phyloP scores from a whole-genome alignment of 1,284 basidiomycete genomes.

The Apiotrichum gracile region DNA sequence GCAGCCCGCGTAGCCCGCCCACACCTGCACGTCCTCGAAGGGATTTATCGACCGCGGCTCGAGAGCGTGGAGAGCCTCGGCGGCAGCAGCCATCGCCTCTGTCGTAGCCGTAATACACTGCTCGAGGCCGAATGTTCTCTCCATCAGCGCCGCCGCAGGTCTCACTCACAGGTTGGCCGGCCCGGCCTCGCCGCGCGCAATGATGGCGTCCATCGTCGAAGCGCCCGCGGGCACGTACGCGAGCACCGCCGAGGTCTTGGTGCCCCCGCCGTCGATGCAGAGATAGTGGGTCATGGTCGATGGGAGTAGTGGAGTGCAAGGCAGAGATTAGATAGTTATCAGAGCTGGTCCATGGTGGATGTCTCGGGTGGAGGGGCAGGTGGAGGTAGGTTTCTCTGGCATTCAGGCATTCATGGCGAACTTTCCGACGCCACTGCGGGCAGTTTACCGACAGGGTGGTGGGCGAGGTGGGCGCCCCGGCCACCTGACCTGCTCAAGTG shows the following conservation, averaged over 20 bases:
- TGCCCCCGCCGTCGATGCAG: constrained; percentile 22
- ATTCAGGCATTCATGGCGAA: too few relatives aligned
- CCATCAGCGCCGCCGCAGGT: background rate
- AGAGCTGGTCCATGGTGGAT: too few relatives aligned
- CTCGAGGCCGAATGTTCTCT: constrained; percentile 15
- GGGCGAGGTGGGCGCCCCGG: too few relatives aligned
- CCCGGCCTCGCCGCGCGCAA: constrained; percentile 9
- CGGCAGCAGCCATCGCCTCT: background rate
- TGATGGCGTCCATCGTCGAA: background rate
- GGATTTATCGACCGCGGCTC: background rate
- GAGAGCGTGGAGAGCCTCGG: background rate
- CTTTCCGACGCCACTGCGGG: too few relatives aligned
- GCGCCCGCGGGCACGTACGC: background rate
- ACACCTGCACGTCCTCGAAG: background rate
- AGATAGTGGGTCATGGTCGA: constrained; percentile 7
- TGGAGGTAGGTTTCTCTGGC: too few relatives aligned
- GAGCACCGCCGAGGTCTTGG: constrained; percentile 14
- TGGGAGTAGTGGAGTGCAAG: too few relatives aligned
- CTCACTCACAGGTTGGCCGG: constrained; percentile 16
- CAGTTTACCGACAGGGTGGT: too few relatives aligned
- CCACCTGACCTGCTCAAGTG: too few relatives aligned
- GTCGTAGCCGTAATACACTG: constrained; percentile 4
- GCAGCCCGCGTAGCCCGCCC: constrained; percentile 17
- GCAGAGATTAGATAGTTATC: too few relatives aligned
- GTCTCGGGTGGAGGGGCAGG: too few relatives aligned